Evolutionary conservation across 192 early-diverging fungal species (phyloP), one percentile per base, ranked within the genome.

Genomic region (Umbelopsis isabellina): DNA sequence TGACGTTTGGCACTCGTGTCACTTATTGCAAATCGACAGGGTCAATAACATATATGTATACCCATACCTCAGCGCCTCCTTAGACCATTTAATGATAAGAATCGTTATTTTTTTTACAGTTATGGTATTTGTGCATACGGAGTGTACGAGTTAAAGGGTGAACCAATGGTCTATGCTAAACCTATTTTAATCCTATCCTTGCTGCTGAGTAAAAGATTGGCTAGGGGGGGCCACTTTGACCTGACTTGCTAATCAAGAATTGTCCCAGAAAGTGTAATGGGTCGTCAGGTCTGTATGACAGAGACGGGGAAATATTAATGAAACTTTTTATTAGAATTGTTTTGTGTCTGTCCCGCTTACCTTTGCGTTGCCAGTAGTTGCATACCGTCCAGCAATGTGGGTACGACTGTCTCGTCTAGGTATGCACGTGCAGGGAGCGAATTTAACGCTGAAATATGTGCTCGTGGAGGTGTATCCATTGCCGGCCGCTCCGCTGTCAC

Each of bases 381-480:
- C 79, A 86, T 80, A 2, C 85, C 85, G 41, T 86, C 81, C 27
- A 86, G 66, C 16, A 86, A 49, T 6, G 79, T 78, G 45, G 85
- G 85, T 1, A 86, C 72, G 13, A 86, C 85, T 15, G 83, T 79
- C 11, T 83, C 75, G 50, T 86, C 85, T n/a, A 86, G 72, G 49
- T 86, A 86, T 4, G 78, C 66, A 20, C 85, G 71, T 6, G 82
- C 68, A 12, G 83, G 80, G 49, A 84, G 73, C 7, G 55, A 61
- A 16, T 61, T 61, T 13, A 61, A 12, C 13, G 12, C 30, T 35
- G 55, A 61, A 27, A 18, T 11, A 10, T 41, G 37, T 9, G 37
- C 7, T 41, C 37, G 37, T 6, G 37, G 37, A 41, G 37, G 37
- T 6, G 37, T 41, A 41, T 41, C 37, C 1, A 41, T 41, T 41